Base-by-base conservation (phyloP, 2,329 filamentous ascomycete species). In the Sclerotinia spermophila region DNA sequence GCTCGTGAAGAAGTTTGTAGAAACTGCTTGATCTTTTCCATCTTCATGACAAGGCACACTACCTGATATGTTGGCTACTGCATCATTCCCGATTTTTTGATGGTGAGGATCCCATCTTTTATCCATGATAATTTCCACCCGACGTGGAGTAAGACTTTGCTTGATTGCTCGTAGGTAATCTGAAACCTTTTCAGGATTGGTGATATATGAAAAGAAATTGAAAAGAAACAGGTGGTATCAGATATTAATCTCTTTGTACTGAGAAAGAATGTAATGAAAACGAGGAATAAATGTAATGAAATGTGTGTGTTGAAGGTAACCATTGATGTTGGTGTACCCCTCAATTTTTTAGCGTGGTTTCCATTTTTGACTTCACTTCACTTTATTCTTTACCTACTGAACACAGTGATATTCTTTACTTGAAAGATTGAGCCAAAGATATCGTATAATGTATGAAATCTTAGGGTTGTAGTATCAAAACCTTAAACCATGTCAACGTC, bases 21-120 rank as follows among this genome's bases (percentile, higher is more conserved):
- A n/a, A 58, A 59, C 58, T 30, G 33, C 38, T 30, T 40, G 17
- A 30, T 42, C 48, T 42, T 53, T 30, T 40, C 45, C 35, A 53
- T 66, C 35, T 53, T 53, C 62, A 66, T 17, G 33, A 53, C 40
- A 17, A 30, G 24, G 17, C 30, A 15, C 62, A 38, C 45, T 10
- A 35, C 17, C n/a, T 30, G 45, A 30, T 42, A 35, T 3, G 30
- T 53, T 24, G 7, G 58, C 67, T 24, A 48, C 71, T n/a, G 73
- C 70, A 76, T 76, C 69, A n/a, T 71, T 70, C 65, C 74, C 61
- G 58, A 76, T 75, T 15, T 72, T 73, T 62, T 78, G 76, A 33
- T 75, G 64, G 68, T 73, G 69, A 64, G 71, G 71, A 72, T 78
- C 74, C 17, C 72, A 55, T 15, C 65, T 33, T 53, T 48, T n/a